Evolutionary conservation across 2,329 filamentous ascomycete species (phyloP).

Genomic region (Alternaria sp.): DNA sequence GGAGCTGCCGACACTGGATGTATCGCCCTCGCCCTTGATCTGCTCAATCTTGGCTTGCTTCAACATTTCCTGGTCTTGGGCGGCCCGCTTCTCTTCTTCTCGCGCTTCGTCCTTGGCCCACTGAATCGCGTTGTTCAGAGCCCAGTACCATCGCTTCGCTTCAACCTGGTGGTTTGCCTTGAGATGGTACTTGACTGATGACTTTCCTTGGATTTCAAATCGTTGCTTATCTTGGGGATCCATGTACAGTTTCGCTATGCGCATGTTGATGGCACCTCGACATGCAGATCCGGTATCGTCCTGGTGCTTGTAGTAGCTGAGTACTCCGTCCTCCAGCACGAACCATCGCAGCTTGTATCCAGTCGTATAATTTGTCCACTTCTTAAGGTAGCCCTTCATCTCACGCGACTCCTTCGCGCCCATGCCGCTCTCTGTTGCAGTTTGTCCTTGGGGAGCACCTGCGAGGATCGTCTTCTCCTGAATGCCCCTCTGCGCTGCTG

Average conservation of each 20-base stretch:
- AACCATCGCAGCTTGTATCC: conserved; percentile 98
- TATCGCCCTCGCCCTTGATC: conserved; percentile 56
- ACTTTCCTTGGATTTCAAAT: conserved; percentile 97
- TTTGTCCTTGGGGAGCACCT: conserved; percentile 67
- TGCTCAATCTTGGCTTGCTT: conserved; percentile 80
- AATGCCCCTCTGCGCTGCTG: conserved; percentile 91
- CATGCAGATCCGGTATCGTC: conserved; percentile 96
- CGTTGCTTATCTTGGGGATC: conserved; percentile 96
- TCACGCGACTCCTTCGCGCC: conserved; percentile 88
- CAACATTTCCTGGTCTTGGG: conserved; percentile 76
- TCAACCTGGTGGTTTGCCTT: conserved; percentile 99
- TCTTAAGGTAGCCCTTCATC: conserved; percentile 99
- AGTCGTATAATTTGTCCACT: conserved; percentile 99
- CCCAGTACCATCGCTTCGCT: conserved; percentile 99
- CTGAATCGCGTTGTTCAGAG: conserved; percentile 97
- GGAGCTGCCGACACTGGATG: conserved; percentile 50
- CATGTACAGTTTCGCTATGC: conserved; percentile 93
- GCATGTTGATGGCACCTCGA: conserved; percentile 98
- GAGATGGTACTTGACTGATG: conserved; percentile 96
- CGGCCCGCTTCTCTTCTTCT: conserved; percentile 81
- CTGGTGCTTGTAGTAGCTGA: conserved; percentile 99
- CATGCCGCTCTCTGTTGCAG: conserved; percentile 65
- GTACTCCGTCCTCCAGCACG: conserved; percentile 92
- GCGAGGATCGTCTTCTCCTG: conserved; percentile 97
- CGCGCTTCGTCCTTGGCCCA: conserved; percentile 97